Percentiles rank a stretch among this genome's conserved stretches.
phyloP scores from a whole-genome alignment of 2,329 filamentous ascomycete species.

The Zymoseptoria ardabiliae region DNA sequence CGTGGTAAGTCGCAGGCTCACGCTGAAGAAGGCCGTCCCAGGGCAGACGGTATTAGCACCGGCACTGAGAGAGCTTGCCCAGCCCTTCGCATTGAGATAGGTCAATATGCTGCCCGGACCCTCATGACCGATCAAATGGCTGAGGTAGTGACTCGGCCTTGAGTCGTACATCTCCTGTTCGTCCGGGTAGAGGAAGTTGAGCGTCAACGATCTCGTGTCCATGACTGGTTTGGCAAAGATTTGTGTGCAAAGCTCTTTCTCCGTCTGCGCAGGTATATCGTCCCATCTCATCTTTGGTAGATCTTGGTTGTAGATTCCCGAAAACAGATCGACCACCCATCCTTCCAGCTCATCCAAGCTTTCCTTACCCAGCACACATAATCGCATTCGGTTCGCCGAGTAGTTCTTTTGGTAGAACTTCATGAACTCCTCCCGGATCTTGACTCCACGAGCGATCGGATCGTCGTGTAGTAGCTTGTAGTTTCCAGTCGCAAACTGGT shows the following conservation, averaged over 20 bases:
- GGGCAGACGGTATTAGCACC: constrained; percentile 70
- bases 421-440: constrained; percentile 85
- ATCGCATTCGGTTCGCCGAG: constrained; percentile 88
- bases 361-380: constrained; percentile 78
- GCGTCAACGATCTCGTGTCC: constrained; percentile 70
- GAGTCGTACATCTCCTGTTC: constrained; percentile 73
- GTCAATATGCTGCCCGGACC: constrained; percentile 87
- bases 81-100: constrained; percentile 82
- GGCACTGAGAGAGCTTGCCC: constrained; percentile 76
- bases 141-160: constrained; percentile 77
- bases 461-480: constrained; percentile 76
- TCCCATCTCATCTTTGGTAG: constrained; percentile 63
- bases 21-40: constrained; percentile 71
- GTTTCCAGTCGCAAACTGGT: constrained; percentile 87
- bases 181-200: constrained; percentile 79
- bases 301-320: constrained; percentile 72
- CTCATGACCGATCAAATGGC: constrained; percentile 85
- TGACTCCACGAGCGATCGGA: constrained; percentile 70
- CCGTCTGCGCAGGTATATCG: constrained; percentile 50
- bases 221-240: constrained; percentile 88
- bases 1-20: constrained; percentile 73
- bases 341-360: constrained; percentile 71
- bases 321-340: constrained; percentile 81
- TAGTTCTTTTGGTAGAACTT: constrained; percentile 85
- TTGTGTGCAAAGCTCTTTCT: constrained; percentile 59